A percentile compares a stretch with the other conserved stretches of the same genome.
These are phyloP conservation scores for Xerocomellus dryophilus DNA, from an alignment of 768 basidiomycete genomes.

Conservation along the genomic window DNA sequence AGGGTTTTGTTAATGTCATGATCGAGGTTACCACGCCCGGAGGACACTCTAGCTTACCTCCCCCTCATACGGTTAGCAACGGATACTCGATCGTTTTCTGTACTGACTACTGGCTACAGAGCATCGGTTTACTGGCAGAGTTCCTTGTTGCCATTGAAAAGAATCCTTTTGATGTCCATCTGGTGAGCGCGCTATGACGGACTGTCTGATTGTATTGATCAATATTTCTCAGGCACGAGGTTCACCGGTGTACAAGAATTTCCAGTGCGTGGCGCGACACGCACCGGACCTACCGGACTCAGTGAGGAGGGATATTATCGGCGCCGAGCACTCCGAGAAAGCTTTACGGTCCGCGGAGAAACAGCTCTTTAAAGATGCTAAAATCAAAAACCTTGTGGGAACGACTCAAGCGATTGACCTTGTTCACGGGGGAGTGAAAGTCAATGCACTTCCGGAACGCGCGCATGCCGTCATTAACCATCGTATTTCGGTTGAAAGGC, in stretches of 20 bases:
- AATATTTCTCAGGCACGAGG: slow-evolving; percentile 41
- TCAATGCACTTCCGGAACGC: slow-evolving; percentile 76
- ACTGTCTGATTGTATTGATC: neutral
- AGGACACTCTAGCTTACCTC: slow-evolving; percentile 86
- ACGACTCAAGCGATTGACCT: slow-evolving; percentile 82
- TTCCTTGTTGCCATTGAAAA: slow-evolving; percentile 67
- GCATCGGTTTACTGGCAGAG: slow-evolving; percentile 77
- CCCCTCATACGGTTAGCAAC: slow-evolving; percentile 63
- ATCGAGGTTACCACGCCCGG: slow-evolving; percentile 69
- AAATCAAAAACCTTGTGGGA: slow-evolving; percentile 47
- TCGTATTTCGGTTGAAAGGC: slow-evolving; percentile 63
- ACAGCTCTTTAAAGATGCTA: slow-evolving; percentile 39
- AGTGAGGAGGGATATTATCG: slow-evolving; percentile 47
- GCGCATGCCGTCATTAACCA: slow-evolving; percentile 71
- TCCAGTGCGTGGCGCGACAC: slow-evolving; percentile 67
- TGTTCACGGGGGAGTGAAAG: slow-evolving; percentile 64
- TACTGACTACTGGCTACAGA: slow-evolving; percentile 39
- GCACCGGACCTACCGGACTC: slow-evolving; percentile 49
- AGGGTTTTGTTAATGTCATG: slow-evolving; percentile 62
- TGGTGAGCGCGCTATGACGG: slow-evolving; percentile 39
- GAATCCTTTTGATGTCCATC: slow-evolving; percentile 51
- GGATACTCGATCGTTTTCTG: neutral
- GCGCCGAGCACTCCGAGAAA: slow-evolving; percentile 46
- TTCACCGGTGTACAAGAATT: slow-evolving; percentile 54
- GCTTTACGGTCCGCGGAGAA: slow-evolving; percentile 52